Evolutionary conservation across 371 early-diverging fungal species (phyloP).

Genomic region (Phascolomyces articulosus): DNA sequence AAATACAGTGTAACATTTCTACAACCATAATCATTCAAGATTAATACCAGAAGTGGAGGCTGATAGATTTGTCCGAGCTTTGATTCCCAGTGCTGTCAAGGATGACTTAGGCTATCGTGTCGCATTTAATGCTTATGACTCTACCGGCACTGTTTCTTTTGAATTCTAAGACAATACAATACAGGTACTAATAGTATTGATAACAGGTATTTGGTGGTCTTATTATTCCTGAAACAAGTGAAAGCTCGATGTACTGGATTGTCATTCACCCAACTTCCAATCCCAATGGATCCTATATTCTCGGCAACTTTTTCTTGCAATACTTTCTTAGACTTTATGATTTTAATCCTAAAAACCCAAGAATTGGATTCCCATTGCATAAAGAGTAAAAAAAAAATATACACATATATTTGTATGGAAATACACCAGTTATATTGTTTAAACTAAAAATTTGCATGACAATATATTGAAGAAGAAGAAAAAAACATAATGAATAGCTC

Average conservation of each 20-base stretch:
- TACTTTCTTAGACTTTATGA: slow-evolving; percentile 10
- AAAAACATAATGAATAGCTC: too few species aligned
- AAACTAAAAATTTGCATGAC: too few species aligned
- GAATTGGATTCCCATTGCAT: slow-evolving; percentile 4
- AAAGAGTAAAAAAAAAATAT: not conserved
- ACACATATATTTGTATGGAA: too few species aligned
- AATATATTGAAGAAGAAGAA: too few species aligned
- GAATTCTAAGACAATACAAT: not conserved
- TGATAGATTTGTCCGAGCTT: not conserved
- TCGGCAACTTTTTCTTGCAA: slow-evolving; percentile 6
- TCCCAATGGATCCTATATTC: not conserved
- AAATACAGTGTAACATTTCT: not conserved
- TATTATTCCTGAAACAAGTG: not conserved
- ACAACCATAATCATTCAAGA: not conserved
- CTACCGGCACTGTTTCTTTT: not conserved
- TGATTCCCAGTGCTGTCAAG: not conserved
- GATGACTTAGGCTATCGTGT: not conserved
- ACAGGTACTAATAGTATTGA: not conserved
- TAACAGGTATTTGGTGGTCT: not conserved
- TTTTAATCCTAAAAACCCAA: not conserved
- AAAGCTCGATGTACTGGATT: not conserved
- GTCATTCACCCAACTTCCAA: not conserved
- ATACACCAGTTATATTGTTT: too few species aligned
- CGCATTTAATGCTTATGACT: not conserved
- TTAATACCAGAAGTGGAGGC: slow-evolving; percentile 7